A percentile compares a stretch with the other conserved stretches of the same genome.
These are phyloP conservation scores for Chrysopogon serrulatus DNA, from an alignment of 176 grass and related monocot species.

Conservation along the genomic window DNA sequence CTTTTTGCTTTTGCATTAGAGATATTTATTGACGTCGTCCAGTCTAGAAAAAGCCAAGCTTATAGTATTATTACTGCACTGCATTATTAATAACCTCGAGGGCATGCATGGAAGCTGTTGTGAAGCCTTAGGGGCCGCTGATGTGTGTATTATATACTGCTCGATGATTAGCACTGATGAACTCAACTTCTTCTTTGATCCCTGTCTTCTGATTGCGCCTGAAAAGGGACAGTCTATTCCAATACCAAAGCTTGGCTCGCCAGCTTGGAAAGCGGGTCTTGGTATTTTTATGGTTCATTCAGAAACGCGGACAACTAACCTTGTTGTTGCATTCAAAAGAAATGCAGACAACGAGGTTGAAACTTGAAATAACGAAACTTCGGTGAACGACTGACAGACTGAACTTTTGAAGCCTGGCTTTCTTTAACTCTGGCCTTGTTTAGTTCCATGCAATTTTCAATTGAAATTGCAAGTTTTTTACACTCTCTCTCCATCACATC, in stretches of 20 bases:
- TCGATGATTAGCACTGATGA: conserved; percentile 26
- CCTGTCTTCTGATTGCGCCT: neutral
- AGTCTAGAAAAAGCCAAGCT: no score
- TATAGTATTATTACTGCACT: no score
- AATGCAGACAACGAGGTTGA: conserved; percentile 28
- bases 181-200: neutral
- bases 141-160: no score
- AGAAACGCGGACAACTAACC: neutral
- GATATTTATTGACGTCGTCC: no score
- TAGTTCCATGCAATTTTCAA: no score
- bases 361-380: neutral
- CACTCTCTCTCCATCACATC: no score
- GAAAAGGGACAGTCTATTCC: neutral
- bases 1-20: no score
- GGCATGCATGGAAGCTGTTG: neutral
- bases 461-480: no score
- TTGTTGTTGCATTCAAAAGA: neutral
- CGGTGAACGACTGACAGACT: neutral
- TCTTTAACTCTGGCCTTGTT: no score
- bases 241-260: neutral
- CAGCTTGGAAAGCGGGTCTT: neutral
- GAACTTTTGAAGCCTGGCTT: neutral
- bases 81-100: neutral
- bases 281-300: neutral
- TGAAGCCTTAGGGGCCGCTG: no score